Conservation (phyloP, 2,329 filamentous ascomycete species). For the Endoconidiophora polonica region DNA sequence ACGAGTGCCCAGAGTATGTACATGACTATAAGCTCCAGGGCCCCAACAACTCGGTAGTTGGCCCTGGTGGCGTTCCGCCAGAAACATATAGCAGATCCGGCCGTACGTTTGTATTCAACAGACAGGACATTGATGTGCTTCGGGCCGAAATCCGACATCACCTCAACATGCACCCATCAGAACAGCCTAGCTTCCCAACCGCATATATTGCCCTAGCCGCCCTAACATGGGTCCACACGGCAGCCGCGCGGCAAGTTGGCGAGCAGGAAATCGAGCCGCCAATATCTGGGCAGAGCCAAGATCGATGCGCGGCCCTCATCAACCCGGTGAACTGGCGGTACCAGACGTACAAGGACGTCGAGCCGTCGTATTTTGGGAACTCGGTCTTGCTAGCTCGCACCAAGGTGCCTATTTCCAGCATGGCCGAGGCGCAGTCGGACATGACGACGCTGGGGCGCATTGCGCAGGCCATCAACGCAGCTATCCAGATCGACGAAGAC, state of each 20-base stretch:
- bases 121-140: conserved; percentile 20
- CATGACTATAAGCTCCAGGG: conserved; percentile 20
- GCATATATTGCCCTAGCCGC: conserved; percentile 25
- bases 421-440: conserved; percentile 16
- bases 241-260: conserved; percentile 19
- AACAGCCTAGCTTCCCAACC: conserved; percentile 17
- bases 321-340: conserved; percentile 27
- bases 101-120: conserved; percentile 26
- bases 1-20: conserved; percentile 24
- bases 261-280: conserved; percentile 1
- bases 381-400: conserved; percentile 25
- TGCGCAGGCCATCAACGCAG: conserved; percentile 18
- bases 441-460: conserved; percentile 18
- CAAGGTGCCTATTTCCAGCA: conserved; percentile 15
- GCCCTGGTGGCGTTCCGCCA: conserved; percentile 18
- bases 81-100: conserved; percentile 22
- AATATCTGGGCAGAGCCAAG: not conserved
- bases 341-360: conserved; percentile 20
- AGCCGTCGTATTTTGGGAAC: conserved; percentile 25
- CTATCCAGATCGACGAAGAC: conserved; percentile 23
- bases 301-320: conserved; percentile 18
- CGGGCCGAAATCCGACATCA: conserved; percentile 15
- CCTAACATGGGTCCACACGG: conserved; percentile 25
- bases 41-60: conserved; percentile 20
- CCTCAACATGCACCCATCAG: not conserved